phyloP scores from a whole-genome alignment of 352 stramenopile species.

The Thraustochytrium striatum region DNA sequence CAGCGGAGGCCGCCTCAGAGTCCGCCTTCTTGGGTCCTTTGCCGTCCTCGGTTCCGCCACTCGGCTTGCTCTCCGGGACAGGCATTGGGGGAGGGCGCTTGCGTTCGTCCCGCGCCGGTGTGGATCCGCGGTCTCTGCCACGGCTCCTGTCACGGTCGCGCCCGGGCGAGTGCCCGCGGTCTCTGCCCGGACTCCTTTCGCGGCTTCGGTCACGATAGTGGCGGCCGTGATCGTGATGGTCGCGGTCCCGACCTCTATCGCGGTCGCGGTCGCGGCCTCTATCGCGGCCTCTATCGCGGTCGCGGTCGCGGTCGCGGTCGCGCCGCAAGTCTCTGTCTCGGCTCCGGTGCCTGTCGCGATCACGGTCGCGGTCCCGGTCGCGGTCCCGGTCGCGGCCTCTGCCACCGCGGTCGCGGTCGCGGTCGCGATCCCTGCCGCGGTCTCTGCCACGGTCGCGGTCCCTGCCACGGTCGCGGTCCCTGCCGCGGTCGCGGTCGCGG shows the following conservation, averaged over 20 bases:
- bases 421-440: too few species aligned
- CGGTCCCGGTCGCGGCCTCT: not conserved
- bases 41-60: not conserved
- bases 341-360: not conserved
- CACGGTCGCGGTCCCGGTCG: not conserved
- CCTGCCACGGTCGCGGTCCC: not conserved
- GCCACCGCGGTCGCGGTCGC: not conserved
- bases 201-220: not conserved
- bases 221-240: not conserved
- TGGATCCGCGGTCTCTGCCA: too few species aligned
- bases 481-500: not conserved
- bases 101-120: not conserved
- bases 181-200: not conserved
- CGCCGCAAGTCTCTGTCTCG: not conserved
- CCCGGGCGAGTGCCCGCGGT: not conserved
- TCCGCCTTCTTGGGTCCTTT: not conserved
- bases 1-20: not conserved
- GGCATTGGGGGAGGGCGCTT: not conserved
- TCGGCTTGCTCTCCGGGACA: not conserved
- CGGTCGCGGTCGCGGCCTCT: not conserved
- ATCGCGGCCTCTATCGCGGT: not conserved
- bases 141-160: slow-evolving; percentile 4
- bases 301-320: not conserved
- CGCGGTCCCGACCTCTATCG: not conserved
- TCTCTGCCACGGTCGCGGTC: too few species aligned